Evolutionary conservation across 2,329 filamentous ascomycete species (phyloP).

Genomic region (Hypoxylon rubiginosum): DNA sequence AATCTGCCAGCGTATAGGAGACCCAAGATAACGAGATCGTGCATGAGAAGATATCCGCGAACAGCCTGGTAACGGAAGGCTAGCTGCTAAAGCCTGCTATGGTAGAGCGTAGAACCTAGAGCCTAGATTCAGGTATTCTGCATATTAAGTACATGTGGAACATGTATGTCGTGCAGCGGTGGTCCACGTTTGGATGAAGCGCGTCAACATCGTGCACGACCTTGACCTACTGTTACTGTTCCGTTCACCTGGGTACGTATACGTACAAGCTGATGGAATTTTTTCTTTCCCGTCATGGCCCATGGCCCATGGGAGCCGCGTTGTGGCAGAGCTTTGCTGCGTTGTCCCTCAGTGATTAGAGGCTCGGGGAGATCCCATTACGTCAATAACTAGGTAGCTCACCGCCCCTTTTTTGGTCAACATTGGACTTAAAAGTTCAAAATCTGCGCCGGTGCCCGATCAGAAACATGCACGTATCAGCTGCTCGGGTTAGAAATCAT

Average conservation of each 20-base stretch:
- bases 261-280: constrained; percentile 24
- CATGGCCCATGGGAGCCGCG: constrained; percentile 30
- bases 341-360: constrained; percentile 40
- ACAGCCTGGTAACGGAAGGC: constrained; percentile 33
- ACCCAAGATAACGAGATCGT: constrained; percentile 32
- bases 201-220: constrained; percentile 42
- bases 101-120: background rate
- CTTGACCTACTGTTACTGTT: constrained; percentile 21
- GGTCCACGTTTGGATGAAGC: constrained; percentile 44
- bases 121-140: constrained; percentile 43
- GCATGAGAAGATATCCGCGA: constrained; percentile 38
- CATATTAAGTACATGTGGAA: constrained; percentile 40
- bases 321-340: constrained; percentile 36
- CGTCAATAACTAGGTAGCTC: constrained; percentile 41
- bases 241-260: constrained; percentile 36
- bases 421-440: constrained; percentile 36
- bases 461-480: constrained; percentile 31
- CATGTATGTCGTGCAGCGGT: constrained; percentile 46
- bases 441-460: constrained; percentile 42
- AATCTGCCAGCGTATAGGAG: constrained; percentile 24
- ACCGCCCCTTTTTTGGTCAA: constrained; percentile 38
- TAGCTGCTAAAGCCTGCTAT: background rate
- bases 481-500: constrained; percentile 26
- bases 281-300: constrained; percentile 28
- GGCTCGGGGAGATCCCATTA: constrained; percentile 33